Conservation (phyloP, 495 filamentous ascomycete species). For the Talaromyces proteolyticus region DNA sequence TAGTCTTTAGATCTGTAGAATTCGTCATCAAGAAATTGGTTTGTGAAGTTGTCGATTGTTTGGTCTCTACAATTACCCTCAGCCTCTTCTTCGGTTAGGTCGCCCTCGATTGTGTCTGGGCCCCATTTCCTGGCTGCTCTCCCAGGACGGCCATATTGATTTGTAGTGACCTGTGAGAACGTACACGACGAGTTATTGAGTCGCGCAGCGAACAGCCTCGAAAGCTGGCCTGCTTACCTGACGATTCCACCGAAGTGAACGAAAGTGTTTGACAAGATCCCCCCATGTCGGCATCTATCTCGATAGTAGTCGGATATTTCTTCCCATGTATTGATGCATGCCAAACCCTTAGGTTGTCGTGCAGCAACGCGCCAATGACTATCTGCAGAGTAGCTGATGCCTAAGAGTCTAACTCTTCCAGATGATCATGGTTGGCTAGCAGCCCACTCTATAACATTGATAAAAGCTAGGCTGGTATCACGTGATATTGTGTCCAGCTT, state of each 20-base stretch:
- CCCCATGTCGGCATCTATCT: conserved; percentile 58
- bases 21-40: conserved; percentile 50
- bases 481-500: conserved; percentile 55
- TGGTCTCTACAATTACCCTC: conserved; percentile 51
- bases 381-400: conserved; percentile 58
- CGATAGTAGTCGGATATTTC: conserved; percentile 64
- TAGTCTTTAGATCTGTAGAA: conserved; percentile 60
- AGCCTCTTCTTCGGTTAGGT: conserved; percentile 41
- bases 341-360: conserved; percentile 50
- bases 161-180: conserved; percentile 22
- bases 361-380: conserved; percentile 61
- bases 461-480: conserved; percentile 52
- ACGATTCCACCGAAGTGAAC: conserved; percentile 59
- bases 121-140: conserved; percentile 30
- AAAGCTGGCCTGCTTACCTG: conserved; percentile 41
- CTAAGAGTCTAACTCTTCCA: conserved; percentile 57
- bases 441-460: conserved; percentile 59
- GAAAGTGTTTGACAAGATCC: conserved; percentile 57
- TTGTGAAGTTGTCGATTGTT: conserved; percentile 47
- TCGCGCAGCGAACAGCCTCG: neutral
- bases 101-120: conserved; percentile 57
- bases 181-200: neutral
- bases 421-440: conserved; percentile 54
- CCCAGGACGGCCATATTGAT: conserved; percentile 55
- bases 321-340: conserved; percentile 60